Evolutionary conservation across 768 basidiomycete genomes (phyloP), one percentile per base, ranked within the genome.

Genomic region (Tulasnella calospora): DNA sequence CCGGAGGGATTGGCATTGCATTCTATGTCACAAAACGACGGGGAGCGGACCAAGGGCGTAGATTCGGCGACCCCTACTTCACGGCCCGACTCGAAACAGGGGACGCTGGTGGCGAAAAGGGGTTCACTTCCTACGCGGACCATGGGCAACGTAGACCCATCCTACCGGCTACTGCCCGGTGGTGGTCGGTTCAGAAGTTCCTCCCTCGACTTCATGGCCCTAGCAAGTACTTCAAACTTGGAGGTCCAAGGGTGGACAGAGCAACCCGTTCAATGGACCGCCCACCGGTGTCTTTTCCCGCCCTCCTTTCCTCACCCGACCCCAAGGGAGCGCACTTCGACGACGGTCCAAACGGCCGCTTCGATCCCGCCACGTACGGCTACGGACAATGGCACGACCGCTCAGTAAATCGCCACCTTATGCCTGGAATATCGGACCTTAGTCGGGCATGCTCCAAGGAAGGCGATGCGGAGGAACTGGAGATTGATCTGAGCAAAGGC

Each of bases 401-500:
- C 35, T 61, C 51, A 10, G 55, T 51, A n/a, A 38, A 27, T 46
- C 36, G 36, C 17, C 33, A 44, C 51, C n/a, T 46, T 30, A 9
- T 7, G 30, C 71, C 44, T 27, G 71, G 41, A 40, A 30, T 27
- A 13, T 40, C 44, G 36, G 75, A 76, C 21, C 40, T 76, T 19
- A 76, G 47, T 13, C 51, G 61, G 36, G 75, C 15, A 21, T 76
- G 69, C 41, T 76, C 75, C 57, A 55, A 40, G 21, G 75, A 76
- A 69, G 75, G 75, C 36, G 75, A 76, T 27, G 77, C 69, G 12
- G 77, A 78, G 77, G 77, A 78, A 30, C 35, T 71, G 21, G 77
- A 78, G 77, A 78, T 78, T 30, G 77, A 78, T 57, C 21, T 78
- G 40, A 73, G 67, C 21, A 71, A 72, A 55, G 77, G 77, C 17